Conservation (phyloP, 208 protist species). For the Angomonas desouzai region DNA sequence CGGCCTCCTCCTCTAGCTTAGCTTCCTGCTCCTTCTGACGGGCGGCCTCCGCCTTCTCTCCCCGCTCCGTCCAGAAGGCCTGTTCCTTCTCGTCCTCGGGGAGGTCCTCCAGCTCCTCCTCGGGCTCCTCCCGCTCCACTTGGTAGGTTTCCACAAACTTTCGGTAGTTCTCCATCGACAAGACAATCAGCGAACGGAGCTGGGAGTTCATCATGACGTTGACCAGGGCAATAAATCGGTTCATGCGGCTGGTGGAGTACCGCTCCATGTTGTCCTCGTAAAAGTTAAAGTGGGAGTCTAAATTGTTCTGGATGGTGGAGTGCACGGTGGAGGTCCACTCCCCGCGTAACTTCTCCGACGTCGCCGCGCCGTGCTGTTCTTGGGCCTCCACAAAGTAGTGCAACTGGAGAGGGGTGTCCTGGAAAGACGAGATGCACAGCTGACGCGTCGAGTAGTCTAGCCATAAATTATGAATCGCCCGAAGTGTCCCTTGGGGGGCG, state of each 20-base stretch:
- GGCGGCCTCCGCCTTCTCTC: slow-evolving; percentile 21
- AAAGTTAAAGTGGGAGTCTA: slow-evolving; percentile 92
- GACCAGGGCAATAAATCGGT: slow-evolving; percentile 85
- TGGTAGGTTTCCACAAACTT: slow-evolving; percentile 66
- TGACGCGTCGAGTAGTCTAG: slow-evolving; percentile 42
- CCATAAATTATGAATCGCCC: slow-evolving; percentile 81
- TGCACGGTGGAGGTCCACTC: slow-evolving; percentile 91
- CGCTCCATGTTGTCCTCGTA: slow-evolving; percentile 90
- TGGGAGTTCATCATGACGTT: slow-evolving; percentile 91
- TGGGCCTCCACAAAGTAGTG: slow-evolving; percentile 65
- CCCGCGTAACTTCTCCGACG: slow-evolving; percentile 75
- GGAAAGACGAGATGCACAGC: slow-evolving; percentile 62
- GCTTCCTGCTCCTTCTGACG: slow-evolving; percentile 11
- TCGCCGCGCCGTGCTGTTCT: slow-evolving; percentile 43
- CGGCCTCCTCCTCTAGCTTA: slow-evolving; percentile 19
- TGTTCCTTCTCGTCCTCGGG: slow-evolving; percentile 64
- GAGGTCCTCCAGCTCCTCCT: slow-evolving; percentile 28
- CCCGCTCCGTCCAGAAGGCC: slow-evolving; percentile 53
- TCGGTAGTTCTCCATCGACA: slow-evolving; percentile 75
- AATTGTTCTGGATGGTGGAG: slow-evolving; percentile 91
- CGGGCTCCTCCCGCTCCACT: slow-evolving; percentile 18
- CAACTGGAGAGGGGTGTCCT: slow-evolving; percentile 62
- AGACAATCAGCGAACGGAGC: slow-evolving; percentile 70
- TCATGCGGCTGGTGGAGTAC: slow-evolving; percentile 82
- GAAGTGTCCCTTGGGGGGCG: slow-evolving; percentile 77